Evolutionary conservation across 805 yeast genomes (phyloP).

Genomic region (Grigorovia humatica): DNA sequence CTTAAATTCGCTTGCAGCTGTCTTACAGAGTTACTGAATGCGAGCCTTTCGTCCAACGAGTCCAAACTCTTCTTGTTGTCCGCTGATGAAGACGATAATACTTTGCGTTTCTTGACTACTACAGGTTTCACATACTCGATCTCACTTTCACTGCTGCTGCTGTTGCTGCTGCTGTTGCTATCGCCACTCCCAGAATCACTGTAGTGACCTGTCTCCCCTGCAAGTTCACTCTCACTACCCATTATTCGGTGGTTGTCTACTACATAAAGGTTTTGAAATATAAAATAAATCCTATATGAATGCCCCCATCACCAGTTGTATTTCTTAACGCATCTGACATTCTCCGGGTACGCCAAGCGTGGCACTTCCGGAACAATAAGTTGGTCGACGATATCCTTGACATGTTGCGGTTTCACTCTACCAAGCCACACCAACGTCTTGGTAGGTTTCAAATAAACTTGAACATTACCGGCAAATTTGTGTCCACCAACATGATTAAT

Average conservation of each 20-base stretch:
- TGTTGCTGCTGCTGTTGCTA: constrained; percentile 2
- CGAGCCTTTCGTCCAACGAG: constrained; percentile 4
- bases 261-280: too few relatives aligned
- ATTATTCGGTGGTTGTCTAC: too few relatives aligned
- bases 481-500: constrained; percentile 94
- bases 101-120: constrained; percentile 10
- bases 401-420: constrained; percentile 68
- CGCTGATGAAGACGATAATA: not conserved
- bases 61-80: too few relatives aligned
- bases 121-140: constrained; percentile 20
- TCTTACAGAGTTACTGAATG: not conserved
- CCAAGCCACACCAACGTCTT: constrained; percentile 75
- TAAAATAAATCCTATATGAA: not conserved
- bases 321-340: constrained; percentile 41
- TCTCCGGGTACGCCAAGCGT: constrained; percentile 57
- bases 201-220: too few relatives aligned
- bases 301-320: constrained; percentile 23
- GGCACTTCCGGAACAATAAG: constrained; percentile 58
- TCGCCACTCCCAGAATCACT: too few relatives aligned
- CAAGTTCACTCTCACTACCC: too few relatives aligned
- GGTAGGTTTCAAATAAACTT: constrained; percentile 49
- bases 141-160: constrained; percentile 11
- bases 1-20: constrained; percentile 2
- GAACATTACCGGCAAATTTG: constrained; percentile 83
- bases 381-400: constrained; percentile 65